A percentile compares a stretch with the other conserved stretches of the same genome.
phyloP scores from a whole-genome alignment of 1,139 yeast species.

The Torulaspora globosa region DNA sequence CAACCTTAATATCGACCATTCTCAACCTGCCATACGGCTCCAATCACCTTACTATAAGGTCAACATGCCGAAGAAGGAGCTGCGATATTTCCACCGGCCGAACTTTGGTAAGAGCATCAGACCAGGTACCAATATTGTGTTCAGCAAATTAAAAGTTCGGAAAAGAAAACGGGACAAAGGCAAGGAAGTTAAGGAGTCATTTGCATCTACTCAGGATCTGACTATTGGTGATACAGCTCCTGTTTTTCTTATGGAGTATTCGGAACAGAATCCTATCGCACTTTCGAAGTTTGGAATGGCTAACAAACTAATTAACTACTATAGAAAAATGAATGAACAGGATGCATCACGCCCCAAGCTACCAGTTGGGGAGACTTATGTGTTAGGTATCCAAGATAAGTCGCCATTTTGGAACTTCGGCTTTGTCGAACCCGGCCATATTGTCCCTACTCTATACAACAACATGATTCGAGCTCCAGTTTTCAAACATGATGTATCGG shows the following conservation, averaged over 20 bases:
- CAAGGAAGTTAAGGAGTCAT: constrained; percentile 69
- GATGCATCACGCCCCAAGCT: constrained; percentile 86
- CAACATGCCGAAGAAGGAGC: constrained; percentile 59
- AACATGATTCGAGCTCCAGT: constrained; percentile 91
- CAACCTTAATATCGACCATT: constrained; percentile 84
- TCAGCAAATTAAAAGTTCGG: constrained; percentile 71
- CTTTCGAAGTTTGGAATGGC: constrained; percentile 95
- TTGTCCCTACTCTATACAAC: constrained; percentile 90
- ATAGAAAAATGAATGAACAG: constrained; percentile 75
- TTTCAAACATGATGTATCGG: constrained; percentile 72
- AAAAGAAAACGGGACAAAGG: constrained; percentile 90
- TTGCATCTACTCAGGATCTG: constrained; percentile 66
- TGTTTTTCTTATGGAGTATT: constrained; percentile 76
- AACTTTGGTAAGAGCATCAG: constrained; percentile 56
- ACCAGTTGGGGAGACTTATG: constrained; percentile 91
- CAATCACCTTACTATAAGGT: constrained; percentile 94
- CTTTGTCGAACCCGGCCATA: constrained; percentile 88
- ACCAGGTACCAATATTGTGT: constrained; percentile 72
- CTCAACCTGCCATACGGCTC: constrained; percentile 78
- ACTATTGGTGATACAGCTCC: constrained; percentile 81
- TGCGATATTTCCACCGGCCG: constrained; percentile 79
- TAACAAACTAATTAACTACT: constrained; percentile 85
- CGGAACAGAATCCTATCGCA: constrained; percentile 84
- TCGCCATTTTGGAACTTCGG: constrained; percentile 99
- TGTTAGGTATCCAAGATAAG: constrained; percentile 88